Percentiles rank a stretch among this genome's conserved stretches.
These are phyloP conservation scores for Plasmodiophora brassicae DNA, from an alignment of 208 protist genomes.

Conservation along the genomic window DNA sequence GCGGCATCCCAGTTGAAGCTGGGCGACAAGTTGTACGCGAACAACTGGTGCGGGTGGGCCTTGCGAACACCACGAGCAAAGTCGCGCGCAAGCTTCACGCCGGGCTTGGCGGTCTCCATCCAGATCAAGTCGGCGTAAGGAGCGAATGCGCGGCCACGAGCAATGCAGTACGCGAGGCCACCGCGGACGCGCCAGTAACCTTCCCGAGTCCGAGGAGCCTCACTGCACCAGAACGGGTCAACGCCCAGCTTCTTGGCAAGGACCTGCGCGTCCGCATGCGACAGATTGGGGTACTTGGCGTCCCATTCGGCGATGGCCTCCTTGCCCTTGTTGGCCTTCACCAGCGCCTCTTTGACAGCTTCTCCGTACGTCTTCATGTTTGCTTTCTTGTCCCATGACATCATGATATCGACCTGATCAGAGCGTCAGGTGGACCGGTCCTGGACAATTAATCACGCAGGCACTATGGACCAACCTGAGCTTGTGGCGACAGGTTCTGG, in stretches of 20 bases:
- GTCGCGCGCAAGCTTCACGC: conserved; percentile 60
- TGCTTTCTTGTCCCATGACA: conserved; percentile 4
- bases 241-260: background rate
- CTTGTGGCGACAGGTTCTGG: background rate
- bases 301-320: background rate
- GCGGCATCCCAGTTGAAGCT: conserved; percentile 76
- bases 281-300: background rate
- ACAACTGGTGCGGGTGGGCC: conserved; percentile 57
- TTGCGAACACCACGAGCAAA: conserved; percentile 63
- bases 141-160: conserved; percentile 58
- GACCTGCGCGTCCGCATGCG: background rate
- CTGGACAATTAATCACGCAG: no score
- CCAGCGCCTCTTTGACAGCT: conserved; percentile 9
- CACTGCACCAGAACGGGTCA: conserved; percentile 58
- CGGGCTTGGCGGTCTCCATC: conserved; percentile 71
- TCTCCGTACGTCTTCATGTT: conserved; percentile 36
- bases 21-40: conserved; percentile 77
- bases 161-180: conserved; percentile 60
- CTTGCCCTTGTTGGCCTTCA: background rate
- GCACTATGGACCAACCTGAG: no score
- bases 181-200: conserved; percentile 62
- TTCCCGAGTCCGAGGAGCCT: conserved; percentile 64
- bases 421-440: no score
- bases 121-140: conserved; percentile 72
- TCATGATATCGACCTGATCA: background rate